Conservation (phyloP, 345 rosid species). For the Geranium brycei region DNA sequence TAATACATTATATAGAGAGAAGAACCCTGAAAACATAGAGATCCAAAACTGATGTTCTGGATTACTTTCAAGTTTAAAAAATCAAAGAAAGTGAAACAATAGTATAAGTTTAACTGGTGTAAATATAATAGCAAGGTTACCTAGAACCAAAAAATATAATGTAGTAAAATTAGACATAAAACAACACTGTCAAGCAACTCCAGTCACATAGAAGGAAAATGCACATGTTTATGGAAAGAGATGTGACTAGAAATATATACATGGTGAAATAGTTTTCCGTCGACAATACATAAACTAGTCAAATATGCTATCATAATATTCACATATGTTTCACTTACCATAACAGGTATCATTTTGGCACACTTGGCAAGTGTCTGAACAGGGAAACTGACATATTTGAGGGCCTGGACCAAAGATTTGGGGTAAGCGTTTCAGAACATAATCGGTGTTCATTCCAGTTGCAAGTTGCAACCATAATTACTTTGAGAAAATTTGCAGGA, state of each 20-base stretch:
- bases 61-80: background rate
- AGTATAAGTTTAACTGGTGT: too few relatives aligned
- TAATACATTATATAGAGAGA: background rate
- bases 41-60: background rate
- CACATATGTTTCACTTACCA: constrained; percentile 36
- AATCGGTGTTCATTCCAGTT: background rate
- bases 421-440: constrained; percentile 3
- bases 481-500: background rate
- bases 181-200: background rate
- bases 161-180: background rate
- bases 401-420: constrained; percentile 44
- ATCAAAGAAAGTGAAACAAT: background rate
- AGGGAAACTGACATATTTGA: constrained; percentile 92
- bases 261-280: background rate
- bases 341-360: constrained; percentile 97
- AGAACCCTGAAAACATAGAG: background rate
- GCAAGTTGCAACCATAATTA: background rate
- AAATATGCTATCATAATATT: background rate
- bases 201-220: too few relatives aligned
- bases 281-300: background rate
- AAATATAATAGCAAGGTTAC: too few relatives aligned
- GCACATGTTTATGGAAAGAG: background rate
- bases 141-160: too few relatives aligned
- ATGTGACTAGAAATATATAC: background rate
- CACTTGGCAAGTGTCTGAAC: constrained; percentile 92